Base-by-base conservation (phyloP, 495 filamentous ascomycete genomes). In the Hyaloscypha finlandica region DNA sequence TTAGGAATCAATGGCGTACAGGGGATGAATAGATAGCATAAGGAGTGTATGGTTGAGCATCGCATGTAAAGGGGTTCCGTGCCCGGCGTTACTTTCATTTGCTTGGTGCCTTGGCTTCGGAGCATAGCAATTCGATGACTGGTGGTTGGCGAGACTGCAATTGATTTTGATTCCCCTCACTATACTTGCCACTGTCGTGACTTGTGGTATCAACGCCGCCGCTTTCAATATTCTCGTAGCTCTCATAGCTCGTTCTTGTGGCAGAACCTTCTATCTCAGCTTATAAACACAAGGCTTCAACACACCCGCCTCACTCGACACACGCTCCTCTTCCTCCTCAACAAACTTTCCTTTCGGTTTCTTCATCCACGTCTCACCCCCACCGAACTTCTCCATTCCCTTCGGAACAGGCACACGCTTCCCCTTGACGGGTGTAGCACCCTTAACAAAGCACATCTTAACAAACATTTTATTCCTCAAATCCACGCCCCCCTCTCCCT, bases 201-300 rank as follows among this genome's bases (percentile, higher is more conserved):
- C 42, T 16, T 14, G 42, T 48, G 16, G 42, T 19, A 48, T 48
- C 35, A 37, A 37, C 35, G 25, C 25, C 25, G 25, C 25, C 25
- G 25, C 35, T 37, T 12, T 37, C 12, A 6, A 37, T 37, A 37
- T 12, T 12, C 6, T 12, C 8, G 35, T 37, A 31, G 25, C 6
- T 37, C 22, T 12, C 25, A 12, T 22, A 31, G 20, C 39, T 31
- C 45, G 45, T 12, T 8, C 22, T 19, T 1, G 30, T 20, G 42
- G 22, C 29, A 9, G n/a, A 30, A 29, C 11, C 39, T 25, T 33
- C 33, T 53, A 97, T 70, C 94, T 85, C 63, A 93, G 83, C 83
- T 98, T 99, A 74, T 99, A 99, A 60, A 97, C 90, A 81, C 96
- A 99, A 19, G 95, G 96, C 82, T 99, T 98, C 63, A 99, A 77